Evolutionary conservation across 352 stramenopile species (phyloP).

Genomic region (Phytopythium litorale): DNA sequence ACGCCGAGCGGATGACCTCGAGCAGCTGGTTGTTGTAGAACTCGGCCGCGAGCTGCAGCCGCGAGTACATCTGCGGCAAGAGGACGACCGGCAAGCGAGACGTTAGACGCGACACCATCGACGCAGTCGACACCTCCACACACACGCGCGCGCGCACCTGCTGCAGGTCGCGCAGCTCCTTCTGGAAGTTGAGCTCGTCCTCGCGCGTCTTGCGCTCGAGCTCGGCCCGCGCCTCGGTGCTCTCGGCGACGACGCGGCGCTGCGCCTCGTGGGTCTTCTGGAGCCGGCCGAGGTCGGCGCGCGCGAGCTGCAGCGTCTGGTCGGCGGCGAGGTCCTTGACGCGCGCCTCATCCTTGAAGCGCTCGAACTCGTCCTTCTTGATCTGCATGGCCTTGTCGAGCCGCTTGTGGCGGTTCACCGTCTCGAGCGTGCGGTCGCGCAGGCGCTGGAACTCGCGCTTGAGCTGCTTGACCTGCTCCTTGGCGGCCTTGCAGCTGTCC

Average conservation of each 20-base stretch:
- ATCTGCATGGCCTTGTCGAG: conserved; percentile 67
- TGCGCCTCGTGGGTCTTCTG: conserved; percentile 41
- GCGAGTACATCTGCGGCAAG: conserved; percentile 53
- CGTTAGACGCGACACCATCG: neutral
- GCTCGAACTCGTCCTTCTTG: conserved; percentile 64
- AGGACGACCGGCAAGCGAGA: neutral
- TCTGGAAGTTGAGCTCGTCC: conserved; percentile 57
- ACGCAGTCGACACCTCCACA: neutral
- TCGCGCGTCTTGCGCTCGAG: conserved; percentile 67
- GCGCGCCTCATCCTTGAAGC: conserved; percentile 59
- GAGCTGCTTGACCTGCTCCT: conserved; percentile 63
- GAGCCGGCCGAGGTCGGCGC: conserved; percentile 52
- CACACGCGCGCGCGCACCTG: conserved; percentile 24
- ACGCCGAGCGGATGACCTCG: conserved; percentile 32
- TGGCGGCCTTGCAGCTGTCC: conserved; percentile 59
- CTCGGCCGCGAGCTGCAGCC: conserved; percentile 52
- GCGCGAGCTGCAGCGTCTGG: conserved; percentile 46
- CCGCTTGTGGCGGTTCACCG: conserved; percentile 62
- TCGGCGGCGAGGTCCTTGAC: conserved; percentile 58
- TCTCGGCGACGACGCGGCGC: conserved; percentile 48
- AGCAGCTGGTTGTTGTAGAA: conserved; percentile 70
- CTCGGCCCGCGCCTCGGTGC: conserved; percentile 48
- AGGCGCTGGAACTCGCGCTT: conserved; percentile 53
- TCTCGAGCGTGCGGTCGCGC: conserved; percentile 37
- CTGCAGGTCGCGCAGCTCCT: conserved; percentile 58